Evolutionary conservation across 306 rosid genomes (phyloP).

Genomic region (Castanea mollissima): DNA sequence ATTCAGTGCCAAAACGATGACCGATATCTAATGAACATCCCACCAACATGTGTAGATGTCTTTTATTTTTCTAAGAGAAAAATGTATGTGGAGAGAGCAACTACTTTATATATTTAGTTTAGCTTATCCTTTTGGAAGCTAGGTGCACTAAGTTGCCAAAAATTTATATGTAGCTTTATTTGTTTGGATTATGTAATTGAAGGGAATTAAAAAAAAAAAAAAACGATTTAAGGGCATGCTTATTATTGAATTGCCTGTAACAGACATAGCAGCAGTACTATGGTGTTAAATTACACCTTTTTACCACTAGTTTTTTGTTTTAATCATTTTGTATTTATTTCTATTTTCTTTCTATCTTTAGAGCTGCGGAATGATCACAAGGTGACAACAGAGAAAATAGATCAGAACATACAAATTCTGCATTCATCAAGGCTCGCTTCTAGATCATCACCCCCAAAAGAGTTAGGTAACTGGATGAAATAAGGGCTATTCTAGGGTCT

Average conservation of each 20-base stretch:
- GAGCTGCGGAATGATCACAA: slow-evolving; percentile 79
- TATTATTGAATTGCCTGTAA: background rate
- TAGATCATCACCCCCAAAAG: slow-evolving; percentile 29
- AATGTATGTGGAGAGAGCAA: background rate
- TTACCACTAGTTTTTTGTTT: background rate
- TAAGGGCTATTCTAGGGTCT: background rate
- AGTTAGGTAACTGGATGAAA: slow-evolving; percentile 44
- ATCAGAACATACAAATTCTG: slow-evolving; percentile 64
- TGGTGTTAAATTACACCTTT: background rate
- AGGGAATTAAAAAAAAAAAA: background rate
- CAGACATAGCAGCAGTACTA: background rate
- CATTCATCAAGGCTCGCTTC: slow-evolving; percentile 63
- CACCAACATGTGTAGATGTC: background rate
- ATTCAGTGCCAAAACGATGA: background rate
- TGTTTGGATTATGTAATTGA: background rate
- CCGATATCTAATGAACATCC: background rate
- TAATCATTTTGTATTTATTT: background rate
- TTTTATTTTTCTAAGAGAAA: background rate
- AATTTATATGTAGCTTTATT: too few relatives aligned
- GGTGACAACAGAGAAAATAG: slow-evolving; percentile 65
- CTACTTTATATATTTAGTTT: background rate
- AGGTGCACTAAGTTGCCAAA: too few relatives aligned
- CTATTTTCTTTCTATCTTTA: slow-evolving; percentile 17
- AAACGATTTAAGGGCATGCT: background rate
- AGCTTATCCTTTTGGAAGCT: too few relatives aligned